phyloP scores from a whole-genome alignment of 495 filamentous ascomycete genomes.

The Penicillium salamii region DNA sequence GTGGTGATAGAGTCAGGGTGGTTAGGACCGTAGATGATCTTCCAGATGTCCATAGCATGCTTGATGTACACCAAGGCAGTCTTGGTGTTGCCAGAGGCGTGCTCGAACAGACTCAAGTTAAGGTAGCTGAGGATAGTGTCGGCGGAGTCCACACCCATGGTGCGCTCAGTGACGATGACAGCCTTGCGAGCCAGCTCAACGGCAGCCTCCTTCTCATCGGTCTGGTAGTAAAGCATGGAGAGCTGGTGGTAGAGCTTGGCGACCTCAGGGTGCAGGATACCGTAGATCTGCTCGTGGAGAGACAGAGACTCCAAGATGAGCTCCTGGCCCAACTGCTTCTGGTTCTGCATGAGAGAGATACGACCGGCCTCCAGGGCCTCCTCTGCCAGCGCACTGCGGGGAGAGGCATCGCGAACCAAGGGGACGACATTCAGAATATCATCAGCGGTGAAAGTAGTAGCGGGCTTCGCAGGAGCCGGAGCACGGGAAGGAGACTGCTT shows the following conservation, averaged over 20 bases:
- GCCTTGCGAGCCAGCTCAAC: constrained; percentile 95
- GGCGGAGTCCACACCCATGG: constrained; percentile 86
- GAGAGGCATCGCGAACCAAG: constrained; percentile 88
- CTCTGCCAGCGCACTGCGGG: constrained; percentile 84
- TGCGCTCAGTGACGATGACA: constrained; percentile 92
- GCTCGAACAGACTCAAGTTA: constrained; percentile 93
- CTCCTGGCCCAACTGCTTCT: constrained; percentile 95
- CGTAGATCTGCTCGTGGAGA: constrained; percentile 98
- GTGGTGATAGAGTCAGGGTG: constrained; percentile 99
- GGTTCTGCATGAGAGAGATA: constrained; percentile 88
- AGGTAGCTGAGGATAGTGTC: constrained; percentile 94
- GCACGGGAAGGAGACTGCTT: constrained; percentile 52
- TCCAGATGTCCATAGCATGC: constrained; percentile 94
- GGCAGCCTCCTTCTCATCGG: constrained; percentile 92
- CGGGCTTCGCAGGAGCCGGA: constrained; percentile 33
- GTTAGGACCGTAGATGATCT: constrained; percentile 87
- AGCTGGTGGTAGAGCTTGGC: constrained; percentile 91
- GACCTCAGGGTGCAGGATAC: constrained; percentile 94
- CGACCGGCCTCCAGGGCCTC: constrained; percentile 94
- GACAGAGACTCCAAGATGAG: constrained; percentile 92
- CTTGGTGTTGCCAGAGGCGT: constrained; percentile 84
- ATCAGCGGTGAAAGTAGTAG: constrained; percentile 67
- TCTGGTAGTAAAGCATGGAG: constrained; percentile 91
- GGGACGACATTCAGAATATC: constrained; percentile 91
- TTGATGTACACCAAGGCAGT: constrained; percentile 79